Evolutionary conservation across 2,329 filamentous ascomycete species (phyloP).

Genomic region (Albifimbria verrucaria): DNA sequence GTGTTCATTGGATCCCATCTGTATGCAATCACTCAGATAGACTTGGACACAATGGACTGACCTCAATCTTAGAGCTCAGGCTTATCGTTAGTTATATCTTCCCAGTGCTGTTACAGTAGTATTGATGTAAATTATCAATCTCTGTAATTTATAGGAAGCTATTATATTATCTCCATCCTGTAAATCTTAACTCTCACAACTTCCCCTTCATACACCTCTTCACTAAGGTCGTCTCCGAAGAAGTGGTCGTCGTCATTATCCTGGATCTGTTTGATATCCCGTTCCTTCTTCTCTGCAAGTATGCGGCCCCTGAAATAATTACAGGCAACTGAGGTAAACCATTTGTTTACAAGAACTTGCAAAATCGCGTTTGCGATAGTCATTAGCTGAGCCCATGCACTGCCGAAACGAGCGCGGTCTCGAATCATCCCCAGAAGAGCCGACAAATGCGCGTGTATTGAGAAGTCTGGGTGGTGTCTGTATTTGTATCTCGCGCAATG

Average conservation of each 20-base stretch:
- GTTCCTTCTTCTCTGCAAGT: background rate
- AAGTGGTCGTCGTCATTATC: background rate
- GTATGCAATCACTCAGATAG: background rate
- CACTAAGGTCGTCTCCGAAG: background rate
- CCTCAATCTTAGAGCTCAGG: too few species aligned
- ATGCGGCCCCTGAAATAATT: background rate
- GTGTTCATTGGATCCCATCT: background rate
- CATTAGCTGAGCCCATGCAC: background rate
- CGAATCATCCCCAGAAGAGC: background rate
- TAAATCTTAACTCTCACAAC: background rate
- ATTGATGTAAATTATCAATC: background rate
- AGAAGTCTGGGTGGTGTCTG: too few species aligned
- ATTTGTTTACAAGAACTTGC: background rate
- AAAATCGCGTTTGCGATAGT: background rate
- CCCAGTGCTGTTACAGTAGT: too few species aligned
- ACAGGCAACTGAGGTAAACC: background rate
- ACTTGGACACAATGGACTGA: too few species aligned
- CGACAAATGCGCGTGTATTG: background rate
- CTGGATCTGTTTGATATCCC: background rate
- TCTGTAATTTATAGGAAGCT: background rate
- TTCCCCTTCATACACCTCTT: background rate
- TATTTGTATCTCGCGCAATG: background rate
- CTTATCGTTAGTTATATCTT: too few species aligned
- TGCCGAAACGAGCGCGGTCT: background rate
- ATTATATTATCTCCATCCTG: background rate